These are phyloP conservation scores for Populus nigra DNA, from an alignment of 345 rosid genomes.

Conservation along the genomic window DNA sequence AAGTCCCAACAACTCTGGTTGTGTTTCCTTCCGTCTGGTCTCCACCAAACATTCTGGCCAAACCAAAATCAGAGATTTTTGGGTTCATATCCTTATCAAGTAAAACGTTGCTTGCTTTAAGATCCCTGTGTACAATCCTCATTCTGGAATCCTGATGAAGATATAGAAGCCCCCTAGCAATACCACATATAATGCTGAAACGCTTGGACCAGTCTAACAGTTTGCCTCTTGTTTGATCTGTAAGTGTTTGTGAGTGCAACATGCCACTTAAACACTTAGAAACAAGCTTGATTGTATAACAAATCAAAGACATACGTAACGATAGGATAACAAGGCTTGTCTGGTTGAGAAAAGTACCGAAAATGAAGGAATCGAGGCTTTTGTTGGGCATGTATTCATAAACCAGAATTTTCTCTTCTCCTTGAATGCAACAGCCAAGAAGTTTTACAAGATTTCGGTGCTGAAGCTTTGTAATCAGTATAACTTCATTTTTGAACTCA, in stretches of 20 bases:
- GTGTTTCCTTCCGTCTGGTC: conserved; percentile 15
- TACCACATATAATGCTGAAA: conserved; percentile 8
- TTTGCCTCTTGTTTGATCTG: conserved; percentile 7
- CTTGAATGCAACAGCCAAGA: conserved; percentile 37
- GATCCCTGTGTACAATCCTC: conserved; percentile 14
- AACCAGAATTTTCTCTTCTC: conserved; percentile 31
- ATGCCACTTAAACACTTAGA: too few species aligned
- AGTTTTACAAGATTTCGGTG: conserved; percentile 12
- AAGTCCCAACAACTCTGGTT: conserved; percentile 10
- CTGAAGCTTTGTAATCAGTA: conserved; percentile 6
- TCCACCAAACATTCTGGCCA: conserved; percentile 5
- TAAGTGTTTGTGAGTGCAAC: neutral
- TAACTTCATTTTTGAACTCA: conserved; percentile 15
- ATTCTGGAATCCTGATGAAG: conserved; percentile 16
- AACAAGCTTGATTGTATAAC: neutral
- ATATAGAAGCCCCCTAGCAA: conserved; percentile 15
- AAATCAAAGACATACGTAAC: too few species aligned
- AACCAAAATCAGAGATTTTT: conserved; percentile 16
- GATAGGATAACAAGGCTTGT: neutral
- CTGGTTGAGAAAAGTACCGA: conserved; percentile 5
- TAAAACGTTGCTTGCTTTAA: conserved; percentile 16
- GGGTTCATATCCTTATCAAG: conserved; percentile 17
- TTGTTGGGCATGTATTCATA: conserved; percentile 38
- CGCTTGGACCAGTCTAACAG: conserved; percentile 11
- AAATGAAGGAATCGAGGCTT: conserved; percentile 35